phyloP scores from a whole-genome alignment of 768 basidiomycete genomes.

The Russula ochroleuca region DNA sequence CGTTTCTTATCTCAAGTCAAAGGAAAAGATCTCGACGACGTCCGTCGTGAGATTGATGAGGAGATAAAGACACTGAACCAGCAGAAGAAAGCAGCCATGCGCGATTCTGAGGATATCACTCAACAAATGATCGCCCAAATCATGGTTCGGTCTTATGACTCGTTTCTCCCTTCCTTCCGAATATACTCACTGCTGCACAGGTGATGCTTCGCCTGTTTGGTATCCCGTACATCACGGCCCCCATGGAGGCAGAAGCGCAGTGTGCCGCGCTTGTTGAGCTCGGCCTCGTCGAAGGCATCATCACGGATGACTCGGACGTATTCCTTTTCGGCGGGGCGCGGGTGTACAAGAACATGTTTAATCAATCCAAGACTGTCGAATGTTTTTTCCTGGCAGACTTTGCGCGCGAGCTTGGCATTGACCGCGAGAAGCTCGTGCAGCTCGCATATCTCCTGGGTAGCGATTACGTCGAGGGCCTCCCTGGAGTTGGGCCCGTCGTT shows the following conservation, averaged over 20 bases:
- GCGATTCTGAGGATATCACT: conserved; percentile 93
- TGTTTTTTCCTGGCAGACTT: conserved; percentile 86
- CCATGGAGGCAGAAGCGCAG: conserved; percentile 99
- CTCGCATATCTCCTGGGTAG: conserved; percentile 94
- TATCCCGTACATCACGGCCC: conserved; percentile 96
- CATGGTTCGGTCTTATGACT: conserved; percentile 39
- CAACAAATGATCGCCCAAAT: conserved; percentile 91
- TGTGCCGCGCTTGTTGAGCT: conserved; percentile 87
- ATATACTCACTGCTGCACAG: conserved; percentile 38
- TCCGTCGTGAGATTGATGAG: conserved; percentile 84
- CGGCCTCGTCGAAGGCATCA: conserved; percentile 90
- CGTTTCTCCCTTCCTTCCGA: neutral
- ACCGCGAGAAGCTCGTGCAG: conserved; percentile 78
- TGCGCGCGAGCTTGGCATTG: conserved; percentile 79
- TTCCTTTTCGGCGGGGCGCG: conserved; percentile 94
- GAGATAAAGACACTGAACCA: conserved; percentile 80
- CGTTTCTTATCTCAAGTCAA: conserved; percentile 88
- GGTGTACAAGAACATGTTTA: conserved; percentile 99
- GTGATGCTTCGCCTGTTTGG: conserved; percentile 90
- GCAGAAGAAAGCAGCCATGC: conserved; percentile 83
- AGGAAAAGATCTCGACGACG: conserved; percentile 74
- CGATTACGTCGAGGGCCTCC: conserved; percentile 91
- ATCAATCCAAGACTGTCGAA: conserved; percentile 97
- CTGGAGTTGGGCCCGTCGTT: conserved; percentile 90
- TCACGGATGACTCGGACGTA: conserved; percentile 98